Evolutionary conservation across 306 rosid species (phyloP).

Genomic region (Neltuma alba): DNA sequence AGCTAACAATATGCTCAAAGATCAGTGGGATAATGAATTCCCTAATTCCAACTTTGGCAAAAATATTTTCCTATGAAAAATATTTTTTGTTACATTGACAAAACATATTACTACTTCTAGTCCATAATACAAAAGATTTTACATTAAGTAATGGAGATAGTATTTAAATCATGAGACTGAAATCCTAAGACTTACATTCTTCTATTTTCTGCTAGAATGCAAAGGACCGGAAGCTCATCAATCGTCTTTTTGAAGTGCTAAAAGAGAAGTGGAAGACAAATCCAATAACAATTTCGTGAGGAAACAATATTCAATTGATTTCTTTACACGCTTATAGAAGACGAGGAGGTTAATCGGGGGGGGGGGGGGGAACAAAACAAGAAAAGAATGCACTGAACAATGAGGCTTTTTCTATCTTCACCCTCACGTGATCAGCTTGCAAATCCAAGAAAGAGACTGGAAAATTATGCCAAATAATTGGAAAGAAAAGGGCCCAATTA

Average conservation of each 20-base stretch:
- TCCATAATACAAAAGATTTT: no score
- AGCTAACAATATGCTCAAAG: not conserved
- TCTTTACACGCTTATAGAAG: slow-evolving; percentile 62
- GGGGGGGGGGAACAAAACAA: slow-evolving; percentile 22
- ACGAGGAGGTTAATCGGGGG: slow-evolving; percentile 20
- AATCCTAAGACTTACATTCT: not conserved
- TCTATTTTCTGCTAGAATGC: not conserved
- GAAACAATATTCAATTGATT: slow-evolving; percentile 52
- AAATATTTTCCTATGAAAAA: no score
- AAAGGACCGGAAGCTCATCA: not conserved
- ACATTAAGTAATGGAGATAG: no score
- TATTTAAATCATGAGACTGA: no score
- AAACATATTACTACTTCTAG: no score
- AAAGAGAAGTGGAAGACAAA: not conserved
- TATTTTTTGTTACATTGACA: no score
- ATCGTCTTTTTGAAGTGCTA: not conserved
- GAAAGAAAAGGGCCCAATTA: slow-evolving; percentile 39
- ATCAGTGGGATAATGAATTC: not conserved
- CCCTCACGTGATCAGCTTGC: slow-evolving; percentile 56
- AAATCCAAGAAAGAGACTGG: slow-evolving; percentile 42
- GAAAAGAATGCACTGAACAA: slow-evolving; percentile 58
- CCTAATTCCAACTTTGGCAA: not conserved
- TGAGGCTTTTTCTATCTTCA: slow-evolving; percentile 61
- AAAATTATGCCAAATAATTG: slow-evolving; percentile 50
- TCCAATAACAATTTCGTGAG: slow-evolving; percentile 34